phyloP scores from a whole-genome alignment of 352 stramenopile genomes.

The Globisporangium iwayamae region DNA sequence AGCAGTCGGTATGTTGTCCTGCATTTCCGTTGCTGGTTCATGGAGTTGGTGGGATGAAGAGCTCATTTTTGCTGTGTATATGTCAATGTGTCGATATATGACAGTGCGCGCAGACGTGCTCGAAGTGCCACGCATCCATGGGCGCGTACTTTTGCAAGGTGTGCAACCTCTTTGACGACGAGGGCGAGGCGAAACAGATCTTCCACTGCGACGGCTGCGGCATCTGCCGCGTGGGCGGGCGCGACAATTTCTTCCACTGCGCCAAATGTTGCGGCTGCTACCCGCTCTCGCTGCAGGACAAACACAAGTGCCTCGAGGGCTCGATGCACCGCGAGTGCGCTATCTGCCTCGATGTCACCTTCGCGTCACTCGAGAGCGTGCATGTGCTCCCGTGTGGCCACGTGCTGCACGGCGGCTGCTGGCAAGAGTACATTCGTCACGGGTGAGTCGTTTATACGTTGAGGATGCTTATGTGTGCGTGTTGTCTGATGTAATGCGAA shows the following conservation, averaged over 20 bases:
- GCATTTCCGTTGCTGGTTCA: neutral
- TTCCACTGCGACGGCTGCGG: conserved; percentile 77
- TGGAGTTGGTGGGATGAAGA: too few species aligned
- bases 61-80: neutral
- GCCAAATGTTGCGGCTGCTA: conserved; percentile 77
- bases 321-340: conserved; percentile 81
- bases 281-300: conserved; percentile 56
- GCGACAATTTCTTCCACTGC: conserved; percentile 82
- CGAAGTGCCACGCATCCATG: conserved; percentile 43
- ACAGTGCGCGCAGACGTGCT: conserved; percentile 54
- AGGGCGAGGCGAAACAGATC: conserved; percentile 53
- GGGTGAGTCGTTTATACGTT: conserved; percentile 25
- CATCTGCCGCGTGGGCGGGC: conserved; percentile 71
- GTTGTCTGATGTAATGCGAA: conserved; percentile 6
- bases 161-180: conserved; percentile 76
- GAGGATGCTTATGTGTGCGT: neutral
- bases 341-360: conserved; percentile 80
- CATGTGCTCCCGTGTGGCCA: conserved; percentile 73
- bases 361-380: conserved; percentile 68
- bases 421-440: conserved; percentile 57
- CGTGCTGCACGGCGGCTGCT: conserved; percentile 70
- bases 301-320: conserved; percentile 75
- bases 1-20: conserved; percentile 45
- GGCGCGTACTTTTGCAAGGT: conserved; percentile 59
- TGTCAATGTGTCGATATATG: neutral